Base-by-base conservation (phyloP, 192 early-diverging fungal genomes). In the Coemansia sp. region DNA sequence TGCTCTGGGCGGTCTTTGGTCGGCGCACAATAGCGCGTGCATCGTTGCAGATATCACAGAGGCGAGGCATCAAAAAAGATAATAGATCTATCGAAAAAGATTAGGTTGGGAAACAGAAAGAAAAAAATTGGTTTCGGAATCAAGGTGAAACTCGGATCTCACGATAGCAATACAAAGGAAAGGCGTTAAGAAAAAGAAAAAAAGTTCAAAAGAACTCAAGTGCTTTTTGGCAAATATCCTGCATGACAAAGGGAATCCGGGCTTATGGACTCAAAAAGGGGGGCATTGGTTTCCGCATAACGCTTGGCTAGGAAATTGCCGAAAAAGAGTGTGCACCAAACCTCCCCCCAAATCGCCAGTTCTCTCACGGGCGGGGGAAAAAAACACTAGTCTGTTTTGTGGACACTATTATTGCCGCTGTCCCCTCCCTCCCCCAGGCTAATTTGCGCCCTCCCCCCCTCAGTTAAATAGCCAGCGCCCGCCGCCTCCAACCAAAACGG, bases 1-100 rank as follows among this genome's bases (percentile, higher is more conserved):
- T 88, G 55, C 89, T 85, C 70, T 95, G 90, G 0, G 86, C 88
- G 0, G 94, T 99, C 73, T 97, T 97, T 2, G 96, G 96, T 28
- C 95, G 88, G 57, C 93, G 94, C 45, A 99, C 83, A n/a, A 91
- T 87, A 2, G 96, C 94, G 36, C 87, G 77, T 16, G 87, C 82
- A 3, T 61, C 61, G 13, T 84, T 75, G 79, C 95, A 96, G 16
- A 93, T 70, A 14, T 84, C 83, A 68, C 93, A 94, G 31, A 84
- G 70, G 39, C 84, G 87, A 6, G 86, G 80, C 86, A 85, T 88
- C 23, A 50, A 50, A 18, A 50, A 50, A 26, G 11, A 26, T 11
- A 48, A n/a, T 20, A 45, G 14, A 20, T 7, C n/a, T n/a, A n/a
- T n/a, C n/a, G n/a, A 12, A 28, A 28, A 26, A 52, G 50, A 52